Percentiles rank a stretch among this genome's conserved stretches.
These are phyloP conservation scores for Gossypium longicalyx DNA, from an alignment of 345 rosid genomes.

Conservation along the genomic window DNA sequence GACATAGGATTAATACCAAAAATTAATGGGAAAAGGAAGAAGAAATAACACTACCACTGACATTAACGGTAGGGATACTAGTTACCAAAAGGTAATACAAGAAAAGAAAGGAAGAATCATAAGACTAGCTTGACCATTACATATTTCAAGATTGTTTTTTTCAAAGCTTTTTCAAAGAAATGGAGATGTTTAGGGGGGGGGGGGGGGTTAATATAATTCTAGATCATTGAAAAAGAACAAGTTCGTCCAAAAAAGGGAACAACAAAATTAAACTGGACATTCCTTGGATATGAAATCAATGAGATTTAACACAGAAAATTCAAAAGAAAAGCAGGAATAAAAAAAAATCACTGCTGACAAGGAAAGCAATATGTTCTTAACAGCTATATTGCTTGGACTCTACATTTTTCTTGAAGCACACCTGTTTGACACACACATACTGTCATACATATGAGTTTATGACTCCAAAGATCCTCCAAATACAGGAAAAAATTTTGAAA, in stretches of 20 bases:
- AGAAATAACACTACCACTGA: not conserved
- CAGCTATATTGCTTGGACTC: too few species aligned
- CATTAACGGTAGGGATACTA: not conserved
- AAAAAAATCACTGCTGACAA: not conserved
- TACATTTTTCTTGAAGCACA: too few species aligned
- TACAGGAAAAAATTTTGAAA: too few species aligned
- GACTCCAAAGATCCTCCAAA: too few species aligned
- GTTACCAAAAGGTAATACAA: not conserved
- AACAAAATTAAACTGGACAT: not conserved
- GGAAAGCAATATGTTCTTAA: too few species aligned
- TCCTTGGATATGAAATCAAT: not conserved
- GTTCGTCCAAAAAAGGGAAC: not conserved
- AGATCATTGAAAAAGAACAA: not conserved
- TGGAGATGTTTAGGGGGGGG: not conserved
- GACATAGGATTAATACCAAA: not conserved
- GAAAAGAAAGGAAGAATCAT: not conserved
- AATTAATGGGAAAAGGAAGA: not conserved
- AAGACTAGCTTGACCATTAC: too few species aligned
- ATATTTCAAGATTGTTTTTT: not conserved
- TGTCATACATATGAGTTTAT: too few species aligned
- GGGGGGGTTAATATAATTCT: not conserved
- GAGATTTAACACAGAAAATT: not conserved
- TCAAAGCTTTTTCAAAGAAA: not conserved
- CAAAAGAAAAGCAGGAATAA: not conserved
- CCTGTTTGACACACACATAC: too few species aligned